A percentile compares a stretch with the other conserved stretches of the same genome.
These are phyloP conservation scores for Dalbergia cochinchinensis DNA, from an alignment of 306 rosid species.

Conservation along the genomic window DNA sequence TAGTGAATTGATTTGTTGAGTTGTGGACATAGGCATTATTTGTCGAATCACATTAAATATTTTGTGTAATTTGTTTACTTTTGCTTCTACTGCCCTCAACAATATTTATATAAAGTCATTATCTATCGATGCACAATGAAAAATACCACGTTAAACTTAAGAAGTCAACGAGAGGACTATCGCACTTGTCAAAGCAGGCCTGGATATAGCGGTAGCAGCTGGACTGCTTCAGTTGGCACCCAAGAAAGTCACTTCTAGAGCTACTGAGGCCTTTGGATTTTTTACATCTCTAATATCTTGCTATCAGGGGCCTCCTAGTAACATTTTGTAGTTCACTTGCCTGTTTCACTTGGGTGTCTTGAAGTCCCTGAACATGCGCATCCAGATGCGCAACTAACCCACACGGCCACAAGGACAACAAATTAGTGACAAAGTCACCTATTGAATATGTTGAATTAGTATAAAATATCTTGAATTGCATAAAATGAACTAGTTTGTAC, in stretches of 20 bases:
- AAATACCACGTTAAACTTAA: constrained; percentile 75
- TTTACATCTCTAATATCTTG: constrained; percentile 85
- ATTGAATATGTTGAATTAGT: too few species aligned
- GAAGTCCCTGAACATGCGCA: neutral
- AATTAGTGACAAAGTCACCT: neutral
- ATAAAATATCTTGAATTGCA: too few species aligned
- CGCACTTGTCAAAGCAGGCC: constrained; percentile 78
- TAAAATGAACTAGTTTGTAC: too few species aligned
- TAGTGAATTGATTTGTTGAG: too few species aligned
- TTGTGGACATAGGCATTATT: too few species aligned
- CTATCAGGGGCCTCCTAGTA: constrained; percentile 72
- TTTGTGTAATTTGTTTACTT: too few species aligned
- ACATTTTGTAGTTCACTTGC: constrained; percentile 28
- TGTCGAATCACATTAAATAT: too few species aligned
- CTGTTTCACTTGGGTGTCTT: constrained; percentile 6
- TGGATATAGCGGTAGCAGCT: constrained; percentile 83
- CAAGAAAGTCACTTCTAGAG: constrained; percentile 81
- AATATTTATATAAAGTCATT: neutral
- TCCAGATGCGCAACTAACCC: neutral
- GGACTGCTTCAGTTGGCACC: constrained; percentile 96
- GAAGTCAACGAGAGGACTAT: constrained; percentile 81
- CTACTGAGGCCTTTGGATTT: constrained; percentile 91
- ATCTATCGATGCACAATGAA: constrained; percentile 61
- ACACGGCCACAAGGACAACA: too few species aligned
- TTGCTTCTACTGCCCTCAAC: too few species aligned